Evolutionary conservation across 805 yeast genomes (phyloP), one percentile per base, ranked within the genome.

Genomic region (Yamadazyma scolyti): DNA sequence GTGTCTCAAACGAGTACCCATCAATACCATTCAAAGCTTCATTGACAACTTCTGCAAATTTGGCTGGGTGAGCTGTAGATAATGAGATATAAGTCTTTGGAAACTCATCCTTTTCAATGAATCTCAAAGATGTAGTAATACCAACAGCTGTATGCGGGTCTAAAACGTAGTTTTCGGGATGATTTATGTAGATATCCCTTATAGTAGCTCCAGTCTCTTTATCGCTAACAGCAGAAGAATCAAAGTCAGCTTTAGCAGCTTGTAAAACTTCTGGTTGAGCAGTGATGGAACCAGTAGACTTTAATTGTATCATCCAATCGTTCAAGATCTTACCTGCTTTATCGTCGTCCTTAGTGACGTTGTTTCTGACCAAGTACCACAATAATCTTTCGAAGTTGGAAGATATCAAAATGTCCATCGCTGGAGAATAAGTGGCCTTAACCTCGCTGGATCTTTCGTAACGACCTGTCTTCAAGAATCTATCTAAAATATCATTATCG

Each of bases 71-170:
- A 6, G 99, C 99, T 28, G 99, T 93, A 8, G 97, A 83, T 36
- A 93, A 74, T 4, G 96, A 83, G 26, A 93, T 71, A 52, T 73
- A 73, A 34, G 74, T 66, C 23, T 69, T 59, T 17, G 65, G 52
- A n/a, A n/a, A n/a, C 14, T 57, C 37, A 22, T 61, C 59, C 16
- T 57, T 52, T 26, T 65, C 71, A 31, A 82, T 73, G 50, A 75
- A 69, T 44, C 79, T 71, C 44, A 81, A 71, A 23, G 93, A 67
- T 13, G 95, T 82, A 37, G 82, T 74, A 27, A 93, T 82, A 52
- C 97, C 98, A 33, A 93, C 96, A 22, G 99, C 88, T 24, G 96
- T 75, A 61, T 93, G 99, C 26, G 99, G 99, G 57, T 93, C 99
- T 45, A 89, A 68, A 27, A 93, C 83, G 60, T 93, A 93, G 35